Evolutionary conservation across 2,329 filamentous ascomycete genomes (phyloP).

Genomic region (Neurospora sp.): DNA sequence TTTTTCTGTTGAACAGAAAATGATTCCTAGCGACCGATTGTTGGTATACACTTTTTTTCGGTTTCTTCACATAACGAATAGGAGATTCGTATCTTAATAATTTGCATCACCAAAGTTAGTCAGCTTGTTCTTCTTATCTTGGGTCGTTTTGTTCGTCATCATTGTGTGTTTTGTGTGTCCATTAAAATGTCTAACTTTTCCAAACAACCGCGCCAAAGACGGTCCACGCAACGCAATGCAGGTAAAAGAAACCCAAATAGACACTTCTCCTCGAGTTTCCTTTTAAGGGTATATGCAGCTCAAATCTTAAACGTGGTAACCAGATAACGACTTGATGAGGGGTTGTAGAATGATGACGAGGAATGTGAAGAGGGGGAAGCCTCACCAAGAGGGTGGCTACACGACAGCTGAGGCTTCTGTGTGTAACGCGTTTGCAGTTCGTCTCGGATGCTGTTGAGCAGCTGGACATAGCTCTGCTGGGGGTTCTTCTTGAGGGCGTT

Average conservation of each 20-base stretch:
- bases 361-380: not conserved
- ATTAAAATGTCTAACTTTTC: constrained; percentile 3
- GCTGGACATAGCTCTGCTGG: constrained; percentile 93
- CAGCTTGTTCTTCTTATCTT: not conserved
- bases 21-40: not conserved
- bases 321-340: constrained; percentile 5
- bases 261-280: not conserved
- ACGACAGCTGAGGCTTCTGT: constrained; percentile 94
- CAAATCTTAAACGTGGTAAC: constrained; percentile 15
- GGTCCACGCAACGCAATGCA: not conserved
- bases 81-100: constrained; percentile 46
- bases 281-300: constrained; percentile 4
- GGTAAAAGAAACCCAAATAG: not conserved
- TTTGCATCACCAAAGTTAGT: constrained; percentile 1
- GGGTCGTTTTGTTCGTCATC: not conserved
- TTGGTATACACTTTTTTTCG: not conserved
- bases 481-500: constrained; percentile 89
- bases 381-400: constrained; percentile 91
- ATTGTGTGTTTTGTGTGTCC: constrained; percentile 11
- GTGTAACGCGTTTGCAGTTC: constrained; percentile 79
- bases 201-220: not conserved
- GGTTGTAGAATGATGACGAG: not conserved
- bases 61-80: constrained; percentile 52
- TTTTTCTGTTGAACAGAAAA: not conserved
- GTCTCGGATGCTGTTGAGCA: constrained; percentile 92